phyloP scores from a whole-genome alignment of 768 basidiomycete species.

The Royoungia palumana region DNA sequence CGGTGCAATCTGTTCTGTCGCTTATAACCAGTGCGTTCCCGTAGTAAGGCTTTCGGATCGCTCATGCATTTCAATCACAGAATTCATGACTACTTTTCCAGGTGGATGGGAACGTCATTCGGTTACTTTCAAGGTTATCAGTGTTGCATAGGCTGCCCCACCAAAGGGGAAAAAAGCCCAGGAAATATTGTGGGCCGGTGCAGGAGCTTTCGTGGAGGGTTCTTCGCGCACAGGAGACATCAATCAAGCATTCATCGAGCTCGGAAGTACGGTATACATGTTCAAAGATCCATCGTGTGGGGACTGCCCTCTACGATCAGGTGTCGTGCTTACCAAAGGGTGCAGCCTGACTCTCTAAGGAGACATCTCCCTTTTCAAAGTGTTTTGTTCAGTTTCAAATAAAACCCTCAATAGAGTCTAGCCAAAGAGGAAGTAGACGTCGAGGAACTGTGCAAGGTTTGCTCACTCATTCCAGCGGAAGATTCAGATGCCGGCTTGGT shows the following conservation, averaged over 20 bases:
- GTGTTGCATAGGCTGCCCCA: constrained; percentile 77
- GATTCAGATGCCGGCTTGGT: constrained; percentile 36
- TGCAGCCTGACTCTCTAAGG: constrained; percentile 13
- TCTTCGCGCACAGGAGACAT: constrained; percentile 69
- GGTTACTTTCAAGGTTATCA: constrained; percentile 78
- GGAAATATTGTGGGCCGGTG: constrained; percentile 80
- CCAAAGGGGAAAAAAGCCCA: constrained; percentile 78
- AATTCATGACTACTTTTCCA: constrained; percentile 27
- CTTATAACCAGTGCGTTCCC: constrained; percentile 78
- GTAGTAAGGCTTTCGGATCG: constrained; percentile 54
- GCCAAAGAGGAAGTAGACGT: constrained; percentile 48
- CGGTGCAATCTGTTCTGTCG: constrained; percentile 82
- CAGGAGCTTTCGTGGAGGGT: constrained; percentile 61
- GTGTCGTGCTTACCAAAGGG: constrained; percentile 60
- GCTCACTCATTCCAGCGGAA: constrained; percentile 48
- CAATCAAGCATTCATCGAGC: constrained; percentile 92
- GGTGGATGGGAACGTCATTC: constrained; percentile 90
- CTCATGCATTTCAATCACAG: background rate
- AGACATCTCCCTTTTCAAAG: too few species aligned
- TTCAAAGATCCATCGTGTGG: constrained; percentile 74
- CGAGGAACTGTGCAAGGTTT: constrained; percentile 72
- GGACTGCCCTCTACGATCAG: constrained; percentile 66
- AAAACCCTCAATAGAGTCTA: background rate
- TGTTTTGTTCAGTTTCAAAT: background rate
- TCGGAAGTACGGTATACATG: constrained; percentile 91